phyloP scores from a whole-genome alignment of 2,329 filamentous ascomycete species.

The Ceratocystis cubensis region DNA sequence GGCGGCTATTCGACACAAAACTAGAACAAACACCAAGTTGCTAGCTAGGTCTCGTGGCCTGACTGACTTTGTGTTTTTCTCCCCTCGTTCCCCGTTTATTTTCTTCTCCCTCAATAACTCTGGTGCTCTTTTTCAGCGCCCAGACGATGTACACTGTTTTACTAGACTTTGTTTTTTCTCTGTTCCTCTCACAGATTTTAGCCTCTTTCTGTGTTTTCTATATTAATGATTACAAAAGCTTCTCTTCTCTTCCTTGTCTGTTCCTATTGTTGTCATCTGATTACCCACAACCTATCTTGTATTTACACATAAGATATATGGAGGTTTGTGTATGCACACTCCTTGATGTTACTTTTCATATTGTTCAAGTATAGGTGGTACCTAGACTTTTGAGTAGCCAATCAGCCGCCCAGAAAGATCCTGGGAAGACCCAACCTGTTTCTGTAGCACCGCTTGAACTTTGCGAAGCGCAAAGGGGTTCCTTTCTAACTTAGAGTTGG shows the following conservation, averaged over 20 bases:
- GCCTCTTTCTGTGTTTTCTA: not conserved
- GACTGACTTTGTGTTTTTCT: no score
- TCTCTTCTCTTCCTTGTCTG: not conserved
- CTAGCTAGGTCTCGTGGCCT: not conserved
- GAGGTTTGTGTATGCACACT: no score
- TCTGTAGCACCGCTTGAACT: slow-evolving; percentile 4
- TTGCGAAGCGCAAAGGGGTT: not conserved
- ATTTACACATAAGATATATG: no score
- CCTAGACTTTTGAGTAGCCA: not conserved
- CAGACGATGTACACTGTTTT: slow-evolving; percentile 13
- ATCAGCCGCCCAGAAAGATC: not conserved
- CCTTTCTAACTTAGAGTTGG: slow-evolving; percentile 3
- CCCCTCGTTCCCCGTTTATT: no score
- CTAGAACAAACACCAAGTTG: not conserved
- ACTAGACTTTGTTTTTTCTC: slow-evolving; percentile 1
- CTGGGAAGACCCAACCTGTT: not conserved
- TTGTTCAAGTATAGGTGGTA: no score
- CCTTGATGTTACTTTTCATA: not conserved
- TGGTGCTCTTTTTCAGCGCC: not conserved
- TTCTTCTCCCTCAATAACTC: not conserved
- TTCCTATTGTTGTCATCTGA: not conserved
- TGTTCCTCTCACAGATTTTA: not conserved
- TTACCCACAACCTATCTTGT: no score
- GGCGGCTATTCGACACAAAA: not conserved
- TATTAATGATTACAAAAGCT: not conserved